Base-by-base conservation (phyloP, 2,329 filamentous ascomycete species). In the Aureobasidium sp. region DNA sequence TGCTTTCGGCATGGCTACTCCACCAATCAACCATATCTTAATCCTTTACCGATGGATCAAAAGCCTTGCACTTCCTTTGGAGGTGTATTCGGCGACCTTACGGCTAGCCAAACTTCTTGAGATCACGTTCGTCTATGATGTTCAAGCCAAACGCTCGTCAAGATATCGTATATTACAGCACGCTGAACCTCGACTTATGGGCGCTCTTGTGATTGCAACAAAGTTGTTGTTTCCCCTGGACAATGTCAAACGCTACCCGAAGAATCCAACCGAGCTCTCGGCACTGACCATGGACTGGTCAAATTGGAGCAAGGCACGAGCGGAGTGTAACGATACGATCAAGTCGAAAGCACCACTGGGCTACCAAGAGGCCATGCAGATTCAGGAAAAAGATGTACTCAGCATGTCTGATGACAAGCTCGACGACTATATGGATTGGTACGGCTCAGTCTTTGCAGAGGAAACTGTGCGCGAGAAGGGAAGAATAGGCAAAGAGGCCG, bases 161-260 rank as follows among this genome's bases (percentile, higher is more conserved):
- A 74, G 75, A 64, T 74, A 79, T 63, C 74, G 79, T 29, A 74
- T 82, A 9, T 75, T 86, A 17, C 79, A 85, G 56, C 82, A 88
- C 65, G 91, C 94, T 0, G 94, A 97, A 69, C 78, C 89, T 6
- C 83, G 89, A 47, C 76, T 97, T 1, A 79, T 91, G 61, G 81
- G 86, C 4, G 77, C 90, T 3, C 73, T 96, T 3, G 78, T 96
- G 2, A 80, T 96, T 15, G 85, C 88, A 4, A 85, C 88, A 3
- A 97, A 97, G 68, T 73, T 96, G 2, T 79, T 88, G 22, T 91
- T 90, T 68, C 90, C 93, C 0, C 84, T 96, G 48, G 85, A 90
- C 68, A 76, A 78, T 25, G 69, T 80, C 14, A 72, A 78, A 58
- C 78, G 86, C 45, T 77, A 79, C 66, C 82, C 81, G 8, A 73